phyloP scores from a whole-genome alignment of 2,329 filamentous ascomycete genomes.

The Hortaea werneckii region DNA sequence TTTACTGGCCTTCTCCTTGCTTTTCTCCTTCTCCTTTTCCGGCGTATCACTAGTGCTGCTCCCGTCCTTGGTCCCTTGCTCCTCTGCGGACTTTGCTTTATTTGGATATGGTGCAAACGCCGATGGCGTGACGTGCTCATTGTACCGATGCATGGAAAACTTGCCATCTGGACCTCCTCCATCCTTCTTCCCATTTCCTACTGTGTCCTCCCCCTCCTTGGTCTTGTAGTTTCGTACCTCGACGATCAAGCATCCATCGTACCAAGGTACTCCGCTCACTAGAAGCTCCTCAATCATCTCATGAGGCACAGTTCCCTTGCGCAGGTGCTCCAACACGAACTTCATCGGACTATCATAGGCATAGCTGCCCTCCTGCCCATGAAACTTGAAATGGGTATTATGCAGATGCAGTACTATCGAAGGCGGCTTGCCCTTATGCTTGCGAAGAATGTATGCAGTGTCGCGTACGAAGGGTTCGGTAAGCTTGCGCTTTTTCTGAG shows the following conservation, averaged over 20 bases:
- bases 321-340: slow-evolving; percentile 66
- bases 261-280: slow-evolving; percentile 65
- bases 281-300: slow-evolving; percentile 75
- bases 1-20: slow-evolving; percentile 19
- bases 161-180: slow-evolving; percentile 49
- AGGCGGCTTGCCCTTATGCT: slow-evolving; percentile 61
- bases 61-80: slow-evolving; percentile 34
- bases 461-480: slow-evolving; percentile 49
- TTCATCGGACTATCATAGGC: slow-evolving; percentile 88
- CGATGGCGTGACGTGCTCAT: slow-evolving; percentile 80
- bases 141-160: slow-evolving; percentile 88
- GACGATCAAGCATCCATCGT: slow-evolving; percentile 89
- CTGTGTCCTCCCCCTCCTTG: slow-evolving; percentile 35
- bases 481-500: slow-evolving; percentile 18
- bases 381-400: slow-evolving; percentile 78
- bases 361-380: slow-evolving; percentile 87
- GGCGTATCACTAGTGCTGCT: slow-evolving; percentile 12
- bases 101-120: slow-evolving; percentile 64
- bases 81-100: slow-evolving; percentile 23
- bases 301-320: slow-evolving; percentile 69
- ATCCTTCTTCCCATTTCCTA: slow-evolving; percentile 28
- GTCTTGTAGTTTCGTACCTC: slow-evolving; percentile 84
- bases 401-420: slow-evolving; percentile 83
- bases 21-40: slow-evolving; percentile 37
- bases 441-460: slow-evolving; percentile 69